Percentiles rank a stretch among this genome's conserved stretches.
Evolutionary conservation across 2,329 filamentous ascomycete genomes (phyloP).

Genomic region (Penicillium sp.): DNA sequence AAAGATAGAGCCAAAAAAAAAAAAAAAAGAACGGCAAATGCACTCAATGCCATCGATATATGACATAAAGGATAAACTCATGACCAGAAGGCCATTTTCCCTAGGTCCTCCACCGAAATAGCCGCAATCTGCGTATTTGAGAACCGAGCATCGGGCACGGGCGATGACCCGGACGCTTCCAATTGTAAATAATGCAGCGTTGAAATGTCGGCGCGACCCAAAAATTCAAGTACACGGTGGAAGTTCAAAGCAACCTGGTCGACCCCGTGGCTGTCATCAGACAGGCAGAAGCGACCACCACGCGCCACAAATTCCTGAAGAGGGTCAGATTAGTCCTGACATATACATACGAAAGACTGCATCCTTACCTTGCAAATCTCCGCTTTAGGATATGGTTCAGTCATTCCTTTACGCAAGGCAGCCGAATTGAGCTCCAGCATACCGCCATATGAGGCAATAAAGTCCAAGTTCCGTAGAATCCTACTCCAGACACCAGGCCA

Average conservation of each 20-base stretch:
- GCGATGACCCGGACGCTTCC: slow-evolving; percentile 13
- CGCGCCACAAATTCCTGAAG: slow-evolving; percentile 66
- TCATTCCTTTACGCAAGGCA: slow-evolving; percentile 82
- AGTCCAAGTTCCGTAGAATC: slow-evolving; percentile 70
- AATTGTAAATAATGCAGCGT: slow-evolving; percentile 40
- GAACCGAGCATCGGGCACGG: slow-evolving; percentile 36
- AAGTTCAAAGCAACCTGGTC: slow-evolving; percentile 89
- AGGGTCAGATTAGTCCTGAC: not conserved
- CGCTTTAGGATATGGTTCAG: slow-evolving; percentile 81
- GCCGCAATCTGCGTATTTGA: slow-evolving; percentile 36
- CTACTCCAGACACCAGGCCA: slow-evolving; percentile 69
- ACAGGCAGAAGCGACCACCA: slow-evolving; percentile 82
- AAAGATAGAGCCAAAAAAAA: too few relatives aligned
- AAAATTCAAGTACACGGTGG: slow-evolving; percentile 64
- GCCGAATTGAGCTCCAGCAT: slow-evolving; percentile 88
- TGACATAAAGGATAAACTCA: not conserved
- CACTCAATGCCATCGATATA: not conserved
- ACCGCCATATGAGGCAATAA: slow-evolving; percentile 70
- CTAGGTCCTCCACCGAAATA: slow-evolving; percentile 37
- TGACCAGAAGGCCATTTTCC: slow-evolving; percentile 35
- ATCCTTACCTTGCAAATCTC: slow-evolving; percentile 68
- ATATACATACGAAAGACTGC: slow-evolving; percentile 29
- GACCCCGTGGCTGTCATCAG: slow-evolving; percentile 90
- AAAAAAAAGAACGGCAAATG: too few relatives aligned
- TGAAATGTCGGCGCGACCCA: slow-evolving; percentile 53